Conservation (phyloP, 768 basidiomycete species). For the Termitomyces sp. region DNA sequence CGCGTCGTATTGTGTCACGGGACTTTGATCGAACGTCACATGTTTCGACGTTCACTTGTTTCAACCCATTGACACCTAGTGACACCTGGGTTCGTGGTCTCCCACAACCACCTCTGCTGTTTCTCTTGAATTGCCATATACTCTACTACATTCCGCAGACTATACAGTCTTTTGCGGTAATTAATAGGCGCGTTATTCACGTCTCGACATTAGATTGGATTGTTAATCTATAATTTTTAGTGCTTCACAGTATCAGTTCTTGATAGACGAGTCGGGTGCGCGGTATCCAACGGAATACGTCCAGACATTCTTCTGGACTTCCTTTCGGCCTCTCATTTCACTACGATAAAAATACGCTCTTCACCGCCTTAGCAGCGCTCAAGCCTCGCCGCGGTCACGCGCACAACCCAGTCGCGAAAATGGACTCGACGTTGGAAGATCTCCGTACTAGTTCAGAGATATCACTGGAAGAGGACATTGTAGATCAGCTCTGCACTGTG, state of each 20-base stretch:
- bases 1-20: neutral
- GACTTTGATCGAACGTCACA: constrained; percentile 7
- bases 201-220: neutral
- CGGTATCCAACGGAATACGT: neutral
- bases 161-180: neutral
- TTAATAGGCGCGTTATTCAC: constrained; percentile 1
- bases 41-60: constrained; percentile 7
- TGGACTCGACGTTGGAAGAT: neutral
- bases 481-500: constrained; percentile 14
- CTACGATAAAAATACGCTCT: neutral
- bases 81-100: constrained; percentile 1
- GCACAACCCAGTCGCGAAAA: neutral
- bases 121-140: neutral
- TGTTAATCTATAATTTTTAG: neutral
- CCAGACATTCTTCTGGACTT: neutral
- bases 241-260: neutral
- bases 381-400: constrained; percentile 8
- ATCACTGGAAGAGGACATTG: constrained; percentile 21
- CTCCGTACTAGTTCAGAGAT: neutral
- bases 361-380: neutral
- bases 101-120: neutral
- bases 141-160: neutral
- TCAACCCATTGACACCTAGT: neutral
- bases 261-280: neutral
- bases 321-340: neutral